Percentiles rank a stretch among this genome's conserved stretches.
Conservation (phyloP, 179 eudicot genomes). For the Beta lomatogona region DNA sequence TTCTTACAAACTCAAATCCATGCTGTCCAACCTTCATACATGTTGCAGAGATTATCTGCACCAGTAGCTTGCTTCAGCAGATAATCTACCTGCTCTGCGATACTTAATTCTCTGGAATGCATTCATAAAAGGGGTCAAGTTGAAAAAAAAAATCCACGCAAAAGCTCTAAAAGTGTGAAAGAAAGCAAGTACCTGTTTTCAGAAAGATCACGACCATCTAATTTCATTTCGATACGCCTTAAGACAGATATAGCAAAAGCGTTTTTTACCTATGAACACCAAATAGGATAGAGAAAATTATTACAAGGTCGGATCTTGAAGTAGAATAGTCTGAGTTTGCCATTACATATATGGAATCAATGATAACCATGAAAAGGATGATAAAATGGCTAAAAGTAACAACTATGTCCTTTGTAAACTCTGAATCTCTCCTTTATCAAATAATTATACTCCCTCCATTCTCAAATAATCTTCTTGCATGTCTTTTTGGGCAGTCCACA, state of each 20-base stretch:
- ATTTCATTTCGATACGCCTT: conserved; percentile 86
- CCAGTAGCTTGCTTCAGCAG: conserved; percentile 96
- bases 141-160: conserved; percentile 12
- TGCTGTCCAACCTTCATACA: conserved; percentile 99
- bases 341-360: background rate
- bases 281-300: conserved; percentile 1
- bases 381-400: background rate
- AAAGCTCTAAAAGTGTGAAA: conserved; percentile 19
- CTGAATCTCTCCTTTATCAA: background rate
- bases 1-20: conserved; percentile 66
- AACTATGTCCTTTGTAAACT: background rate
- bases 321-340: background rate
- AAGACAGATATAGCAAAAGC: conserved; percentile 86
- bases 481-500: too few relatives aligned
- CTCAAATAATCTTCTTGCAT: too few relatives aligned
- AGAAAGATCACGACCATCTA: conserved; percentile 84
- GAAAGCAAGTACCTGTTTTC: conserved; percentile 70
- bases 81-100: conserved; percentile 88
- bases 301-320: background rate
- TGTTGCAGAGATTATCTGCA: conserved; percentile 92
- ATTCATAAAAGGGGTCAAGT: background rate
- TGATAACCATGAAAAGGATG: background rate
- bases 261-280: conserved; percentile 69
- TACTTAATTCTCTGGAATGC: conserved; percentile 61
- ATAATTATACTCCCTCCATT: too few relatives aligned